phyloP scores from a whole-genome alignment of 768 basidiomycete species.

The Boletus pseudopeckii region DNA sequence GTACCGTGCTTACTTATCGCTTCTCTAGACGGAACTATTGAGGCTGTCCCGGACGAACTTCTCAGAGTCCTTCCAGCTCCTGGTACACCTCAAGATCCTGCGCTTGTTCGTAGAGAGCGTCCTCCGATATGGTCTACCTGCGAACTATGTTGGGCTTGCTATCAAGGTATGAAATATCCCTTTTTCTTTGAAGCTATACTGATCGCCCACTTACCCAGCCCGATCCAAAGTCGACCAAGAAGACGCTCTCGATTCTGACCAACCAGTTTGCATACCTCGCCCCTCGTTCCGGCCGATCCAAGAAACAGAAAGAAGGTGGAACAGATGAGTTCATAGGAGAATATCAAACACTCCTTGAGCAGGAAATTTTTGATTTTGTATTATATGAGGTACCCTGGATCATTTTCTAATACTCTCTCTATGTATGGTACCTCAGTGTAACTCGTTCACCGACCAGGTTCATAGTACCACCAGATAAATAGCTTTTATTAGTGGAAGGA shows the following conservation, averaged over 20 bases:
- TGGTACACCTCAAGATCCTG: conserved; percentile 90
- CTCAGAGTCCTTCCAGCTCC: conserved; percentile 91
- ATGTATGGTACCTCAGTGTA: background rate
- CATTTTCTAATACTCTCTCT: conserved; percentile 43
- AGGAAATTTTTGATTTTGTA: conserved; percentile 95
- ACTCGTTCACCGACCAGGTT: background rate
- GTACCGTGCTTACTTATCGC: background rate
- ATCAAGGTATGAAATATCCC: conserved; percentile 57
- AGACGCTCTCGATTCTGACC: conserved; percentile 69
- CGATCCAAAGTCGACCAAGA: conserved; percentile 79
- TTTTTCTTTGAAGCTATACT: background rate
- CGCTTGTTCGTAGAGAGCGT: conserved; percentile 94
- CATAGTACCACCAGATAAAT: conserved; percentile 29
- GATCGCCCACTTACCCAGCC: conserved; percentile 49
- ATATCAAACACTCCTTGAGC: conserved; percentile 89
- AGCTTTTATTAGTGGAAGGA: conserved; percentile 54
- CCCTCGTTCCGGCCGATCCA: conserved; percentile 56
- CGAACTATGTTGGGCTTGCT: conserved; percentile 78
- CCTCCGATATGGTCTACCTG: conserved; percentile 90
- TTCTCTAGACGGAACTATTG: conserved; percentile 78
- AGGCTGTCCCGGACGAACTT: conserved; percentile 92
- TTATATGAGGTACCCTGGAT: conserved; percentile 94
- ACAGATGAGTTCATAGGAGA: conserved; percentile 82
- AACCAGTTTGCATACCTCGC: conserved; percentile 78
- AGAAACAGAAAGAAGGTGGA: conserved; percentile 32